Evolutionary conservation across 176 grass and related monocot species (phyloP), one percentile per base, ranked within the genome.

Genomic region (Triticum dicoccoides): DNA sequence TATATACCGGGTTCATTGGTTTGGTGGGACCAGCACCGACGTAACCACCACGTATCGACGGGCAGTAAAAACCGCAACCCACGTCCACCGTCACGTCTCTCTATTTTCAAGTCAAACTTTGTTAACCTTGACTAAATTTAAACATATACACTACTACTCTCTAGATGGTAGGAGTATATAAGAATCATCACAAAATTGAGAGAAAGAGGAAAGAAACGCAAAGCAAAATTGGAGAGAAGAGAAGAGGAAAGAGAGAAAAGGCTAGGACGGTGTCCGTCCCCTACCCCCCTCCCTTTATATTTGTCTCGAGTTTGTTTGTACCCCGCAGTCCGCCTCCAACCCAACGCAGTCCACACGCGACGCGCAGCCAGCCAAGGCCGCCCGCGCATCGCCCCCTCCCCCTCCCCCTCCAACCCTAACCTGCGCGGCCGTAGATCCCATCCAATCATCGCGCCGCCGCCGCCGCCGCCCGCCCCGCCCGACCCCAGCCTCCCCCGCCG

Each of bases 401-500:
- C 17, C 37, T 38, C 9, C 39, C 44, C 13, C 30, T 42, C 62
- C 77, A 91, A 88, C 89, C 90, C 82, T 85, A 88, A 56, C 82
- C 82, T 17, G 4, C 59, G 41, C 70, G 51, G 51, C 51, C 51
- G 79, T 61, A 86, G 83, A 90, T 90, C 84, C 29, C 85, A 42
- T 75, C 83, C 27, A 86, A 44, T 81, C 54, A 51, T 17, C 45
- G 49, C 61, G 69, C 44, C 79, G 77, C 66, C 74, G 62, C 61
- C 24, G 54, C 24, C 61, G 11, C 49, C 49, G 47, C 15, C 47
- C 45, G 8, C 18, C 59, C 44, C 44, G 88, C 34, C 45, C 61
- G 83, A 23, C 73, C 80, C 73, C 78, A 86, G 32, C 15, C 51
- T 2, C 25, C 34, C 37, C 51, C 49, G 15, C 80, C 20, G 32